Percentiles rank a stretch among this genome's conserved stretches.
Evolutionary conservation across 441 rosid species (phyloP).

Genomic region (Raphanus hybrid): DNA sequence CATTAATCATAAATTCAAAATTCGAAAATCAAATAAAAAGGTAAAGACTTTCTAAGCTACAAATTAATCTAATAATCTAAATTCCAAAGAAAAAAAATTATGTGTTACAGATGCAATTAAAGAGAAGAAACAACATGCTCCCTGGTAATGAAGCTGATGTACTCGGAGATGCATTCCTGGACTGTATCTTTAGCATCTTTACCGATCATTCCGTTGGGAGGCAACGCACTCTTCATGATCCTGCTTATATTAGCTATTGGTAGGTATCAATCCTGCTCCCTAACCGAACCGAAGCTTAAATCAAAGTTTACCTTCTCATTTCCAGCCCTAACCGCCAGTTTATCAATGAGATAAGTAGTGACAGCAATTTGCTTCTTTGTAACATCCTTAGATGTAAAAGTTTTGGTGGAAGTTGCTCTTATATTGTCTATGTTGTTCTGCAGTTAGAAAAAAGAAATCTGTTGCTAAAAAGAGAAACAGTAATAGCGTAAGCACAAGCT

Average conservation of each 20-base stretch:
- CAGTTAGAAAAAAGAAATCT: too few relatives aligned
- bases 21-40: not conserved
- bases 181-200: constrained; percentile 95
- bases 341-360: constrained; percentile 97
- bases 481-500: constrained; percentile 17
- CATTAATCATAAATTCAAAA: constrained; percentile 2
- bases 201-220: constrained; percentile 92
- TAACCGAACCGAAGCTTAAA: constrained; percentile 51
- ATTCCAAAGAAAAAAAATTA: too few relatives aligned
- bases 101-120: not conserved
- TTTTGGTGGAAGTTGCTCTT: constrained; percentile 65
- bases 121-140: constrained; percentile 52
- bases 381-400: constrained; percentile 75
- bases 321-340: constrained; percentile 96
- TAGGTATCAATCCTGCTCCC: constrained; percentile 89
- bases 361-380: constrained; percentile 86
- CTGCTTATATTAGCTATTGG: constrained; percentile 95
- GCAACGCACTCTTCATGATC: constrained; percentile 95
- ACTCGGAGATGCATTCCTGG: constrained; percentile 97
- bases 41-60: not conserved
- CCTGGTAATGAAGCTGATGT: constrained; percentile 97
- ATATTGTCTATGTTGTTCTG: too few relatives aligned
- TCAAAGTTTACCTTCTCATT: constrained; percentile 86
- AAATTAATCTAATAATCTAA: not conserved
- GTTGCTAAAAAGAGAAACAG: too few relatives aligned